Percentiles rank a stretch among this genome's conserved stretches.
Evolutionary conservation across 2,329 filamentous ascomycete species (phyloP).

Genomic region (Cercospora beticola): DNA sequence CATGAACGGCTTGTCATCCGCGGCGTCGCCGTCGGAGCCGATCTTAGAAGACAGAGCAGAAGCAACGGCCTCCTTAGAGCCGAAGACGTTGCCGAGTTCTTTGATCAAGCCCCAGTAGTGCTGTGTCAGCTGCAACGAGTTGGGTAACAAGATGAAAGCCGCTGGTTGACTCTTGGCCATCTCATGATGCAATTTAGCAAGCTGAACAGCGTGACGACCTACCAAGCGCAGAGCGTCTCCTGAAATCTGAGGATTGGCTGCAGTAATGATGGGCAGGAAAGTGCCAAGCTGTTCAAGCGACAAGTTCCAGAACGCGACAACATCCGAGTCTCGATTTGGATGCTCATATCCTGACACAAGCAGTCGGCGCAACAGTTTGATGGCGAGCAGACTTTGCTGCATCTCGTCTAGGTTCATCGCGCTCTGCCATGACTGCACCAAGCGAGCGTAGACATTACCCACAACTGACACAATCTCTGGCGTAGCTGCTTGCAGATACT

Average conservation of each 20-base stretch:
- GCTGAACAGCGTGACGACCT: conserved; percentile 85
- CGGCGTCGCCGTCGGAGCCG: conserved; percentile 45
- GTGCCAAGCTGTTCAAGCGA: conserved; percentile 76
- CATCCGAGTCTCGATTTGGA: conserved; percentile 74
- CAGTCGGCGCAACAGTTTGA: conserved; percentile 78
- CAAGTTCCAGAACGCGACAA: conserved; percentile 76
- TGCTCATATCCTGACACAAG: conserved; percentile 79
- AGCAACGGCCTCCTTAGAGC: conserved; percentile 48
- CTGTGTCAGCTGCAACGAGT: conserved; percentile 72
- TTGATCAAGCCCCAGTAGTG: conserved; percentile 84
- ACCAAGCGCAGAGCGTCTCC: conserved; percentile 47
- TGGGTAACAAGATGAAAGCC: conserved; percentile 78
- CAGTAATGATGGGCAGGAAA: conserved; percentile 57
- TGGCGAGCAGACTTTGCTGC: conserved; percentile 72
- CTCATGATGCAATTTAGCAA: conserved; percentile 86
- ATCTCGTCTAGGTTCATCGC: conserved; percentile 53
- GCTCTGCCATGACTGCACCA: conserved; percentile 65
- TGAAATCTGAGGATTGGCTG: conserved; percentile 12
- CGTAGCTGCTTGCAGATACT: conserved; percentile 72
- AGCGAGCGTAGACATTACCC: conserved; percentile 66
- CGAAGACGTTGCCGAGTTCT: conserved; percentile 73
- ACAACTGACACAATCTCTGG: conserved; percentile 83
- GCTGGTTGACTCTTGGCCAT: conserved; percentile 79
- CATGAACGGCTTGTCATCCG: conserved; percentile 45
- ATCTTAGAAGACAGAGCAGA: conserved; percentile 42